Base-by-base conservation (phyloP, 768 basidiomycete genomes). In the Crassisporium funariophilum region DNA sequence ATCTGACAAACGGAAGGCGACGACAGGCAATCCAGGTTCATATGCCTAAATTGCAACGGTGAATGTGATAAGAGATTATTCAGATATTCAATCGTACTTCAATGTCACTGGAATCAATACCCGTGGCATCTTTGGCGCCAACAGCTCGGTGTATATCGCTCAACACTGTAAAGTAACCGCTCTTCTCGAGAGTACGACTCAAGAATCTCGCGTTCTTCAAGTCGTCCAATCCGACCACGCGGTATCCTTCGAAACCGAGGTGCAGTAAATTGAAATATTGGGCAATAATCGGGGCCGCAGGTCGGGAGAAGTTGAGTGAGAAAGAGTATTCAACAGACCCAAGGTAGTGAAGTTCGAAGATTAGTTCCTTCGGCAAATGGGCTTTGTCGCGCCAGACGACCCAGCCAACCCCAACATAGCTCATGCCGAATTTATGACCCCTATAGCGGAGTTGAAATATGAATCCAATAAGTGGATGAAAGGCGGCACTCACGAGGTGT, bases 311-410 rank as follows among this genome's bases (percentile, higher is more conserved):
- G 55, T 82, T 82, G 53, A 84, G 69, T 4, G 81, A 82, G 64
- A 83, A 87, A 2, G 86, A 86, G 63, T 93, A 94, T 63, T 95
- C 79, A 13, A 78, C 75, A 13, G 78, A 75, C 23, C 75, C 77
- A 37, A 76, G 66, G 54, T 79, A 75, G 53, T 76, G 82, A 12
- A 86, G 72, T 66, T 86, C 84, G 53, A 89, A 88, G 37, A 89
- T 81, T 46, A 89, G 74, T 24, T 86, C 77, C 55, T 86, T 83
- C 3, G 83, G 86, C 1, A 89, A 75, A 53, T 76, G 76, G 21
- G 70, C 70, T 59, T 83, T 77, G 60, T 82, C 77, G 35, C 83
- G 71, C 82, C 83, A 87, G 47, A 88, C 60, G 17, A 84, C 71
- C 82, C 83, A 87, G 10, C 86, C 86, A n/a, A 83, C 74, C 23